Evolutionary conservation across 257 asterid species (phyloP).

Genomic region (Euphrasia confusa): DNA sequence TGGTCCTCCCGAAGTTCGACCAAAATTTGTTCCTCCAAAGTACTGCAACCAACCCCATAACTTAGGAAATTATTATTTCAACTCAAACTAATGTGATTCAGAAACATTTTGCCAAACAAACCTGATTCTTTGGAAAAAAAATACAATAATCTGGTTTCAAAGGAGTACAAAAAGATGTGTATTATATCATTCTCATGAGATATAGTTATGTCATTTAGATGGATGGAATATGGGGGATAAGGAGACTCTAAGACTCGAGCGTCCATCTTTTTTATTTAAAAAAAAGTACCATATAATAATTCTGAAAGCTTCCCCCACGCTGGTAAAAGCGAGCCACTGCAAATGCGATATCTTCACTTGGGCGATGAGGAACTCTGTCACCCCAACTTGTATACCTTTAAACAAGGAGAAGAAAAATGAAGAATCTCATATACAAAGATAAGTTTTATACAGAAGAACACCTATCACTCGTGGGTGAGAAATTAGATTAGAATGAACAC

Average conservation of each 20-base stretch:
- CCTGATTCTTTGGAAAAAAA: constrained; percentile 1
- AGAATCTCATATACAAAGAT: constrained; percentile 22
- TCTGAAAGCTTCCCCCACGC: constrained; percentile 92
- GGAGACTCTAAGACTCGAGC: constrained; percentile 21
- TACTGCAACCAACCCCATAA: constrained; percentile 57
- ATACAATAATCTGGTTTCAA: not conserved
- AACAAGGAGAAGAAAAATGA: constrained; percentile 18
- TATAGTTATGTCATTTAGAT: constrained; percentile 4
- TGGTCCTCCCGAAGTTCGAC: constrained; percentile 94
- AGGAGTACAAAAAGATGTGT: not conserved
- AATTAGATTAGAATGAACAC: too few species aligned
- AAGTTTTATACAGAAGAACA: not conserved
- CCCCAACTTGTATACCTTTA: constrained; percentile 91
- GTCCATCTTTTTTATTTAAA: constrained; percentile 4
- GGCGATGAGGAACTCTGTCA: constrained; percentile 78
- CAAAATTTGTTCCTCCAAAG: constrained; percentile 97
- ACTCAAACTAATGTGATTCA: constrained; percentile 16
- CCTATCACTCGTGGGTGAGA: not conserved
- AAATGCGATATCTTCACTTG: constrained; percentile 86
- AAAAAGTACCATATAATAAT: constrained; percentile 82
- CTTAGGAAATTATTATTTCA: constrained; percentile 22
- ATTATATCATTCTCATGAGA: not conserved
- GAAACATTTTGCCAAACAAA: constrained; percentile 6
- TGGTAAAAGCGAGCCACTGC: constrained; percentile 97
- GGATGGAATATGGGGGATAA: constrained; percentile 9